Percentiles rank a stretch among this genome's conserved stretches.
phyloP scores from a whole-genome alignment of 2,329 filamentous ascomycete genomes.

The Pseudopithomyces maydicus region DNA sequence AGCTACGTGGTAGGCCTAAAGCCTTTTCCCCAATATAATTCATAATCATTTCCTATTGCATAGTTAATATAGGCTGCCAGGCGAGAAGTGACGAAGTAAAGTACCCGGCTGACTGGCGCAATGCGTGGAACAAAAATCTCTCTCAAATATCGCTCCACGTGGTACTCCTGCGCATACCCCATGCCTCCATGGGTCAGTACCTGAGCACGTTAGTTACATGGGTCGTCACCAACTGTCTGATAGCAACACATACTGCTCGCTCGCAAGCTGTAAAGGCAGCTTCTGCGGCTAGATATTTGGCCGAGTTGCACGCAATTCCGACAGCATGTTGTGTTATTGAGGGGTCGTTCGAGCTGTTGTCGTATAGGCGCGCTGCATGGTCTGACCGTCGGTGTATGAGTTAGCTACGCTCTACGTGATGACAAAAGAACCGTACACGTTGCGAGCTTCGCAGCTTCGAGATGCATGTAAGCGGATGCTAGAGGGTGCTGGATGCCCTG shows the following conservation, averaged over 20 bases:
- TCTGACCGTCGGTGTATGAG: conserved; percentile 25
- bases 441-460: conserved; percentile 65
- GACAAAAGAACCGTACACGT: conserved; percentile 45
- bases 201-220: neutral
- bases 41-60: neutral
- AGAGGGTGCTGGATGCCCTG: conserved; percentile 65
- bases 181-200: conserved; percentile 62
- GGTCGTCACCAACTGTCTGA: neutral
- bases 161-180: conserved; percentile 67
- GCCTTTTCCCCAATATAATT: neutral
- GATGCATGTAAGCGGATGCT: conserved; percentile 63
- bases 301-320: conserved; percentile 61
- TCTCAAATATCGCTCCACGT: conserved; percentile 65
- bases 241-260: conserved; percentile 43
- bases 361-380: conserved; percentile 64
- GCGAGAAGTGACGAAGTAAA: no score
- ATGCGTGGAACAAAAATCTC: conserved; percentile 65
- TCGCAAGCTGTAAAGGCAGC: conserved; percentile 66
- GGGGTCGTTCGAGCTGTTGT: conserved; percentile 50
- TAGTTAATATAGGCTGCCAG: neutral
- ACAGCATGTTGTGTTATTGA: conserved; percentile 52
- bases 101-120: conserved; percentile 53
- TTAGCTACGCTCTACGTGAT: no score
- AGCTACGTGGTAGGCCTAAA: neutral
- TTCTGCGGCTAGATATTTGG: conserved; percentile 65